A percentile compares a stretch with the other conserved stretches of the same genome.
These are phyloP conservation scores for Elaphomyces granulatus DNA, from an alignment of 495 filamentous ascomycete genomes.

Conservation along the genomic window DNA sequence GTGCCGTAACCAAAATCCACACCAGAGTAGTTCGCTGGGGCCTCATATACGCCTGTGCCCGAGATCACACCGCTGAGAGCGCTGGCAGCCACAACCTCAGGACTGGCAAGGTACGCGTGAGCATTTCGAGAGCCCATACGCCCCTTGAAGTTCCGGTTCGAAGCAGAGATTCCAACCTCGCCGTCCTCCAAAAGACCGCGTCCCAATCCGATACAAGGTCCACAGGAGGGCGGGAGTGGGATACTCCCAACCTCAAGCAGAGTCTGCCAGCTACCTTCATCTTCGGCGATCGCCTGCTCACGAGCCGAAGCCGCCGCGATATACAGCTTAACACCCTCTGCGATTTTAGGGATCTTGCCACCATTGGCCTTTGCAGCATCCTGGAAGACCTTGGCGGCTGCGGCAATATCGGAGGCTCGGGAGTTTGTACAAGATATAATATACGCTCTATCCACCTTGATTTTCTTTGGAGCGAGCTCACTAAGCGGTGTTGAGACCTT, in stretches of 20 bases:
- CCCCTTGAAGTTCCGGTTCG: constrained; percentile 88
- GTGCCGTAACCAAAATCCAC: constrained; percentile 59
- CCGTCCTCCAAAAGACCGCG: constrained; percentile 68
- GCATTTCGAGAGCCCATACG: constrained; percentile 75
- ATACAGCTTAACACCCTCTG: constrained; percentile 69
- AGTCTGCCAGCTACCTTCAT: constrained; percentile 72
- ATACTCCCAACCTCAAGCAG: constrained; percentile 67
- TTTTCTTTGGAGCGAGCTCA: constrained; percentile 53
- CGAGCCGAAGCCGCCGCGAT: constrained; percentile 67
- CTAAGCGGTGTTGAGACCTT: constrained; percentile 63
- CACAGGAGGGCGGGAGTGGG: constrained; percentile 64
- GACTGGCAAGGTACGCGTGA: constrained; percentile 76
- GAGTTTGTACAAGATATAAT: constrained; percentile 86
- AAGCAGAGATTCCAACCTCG: constrained; percentile 73
- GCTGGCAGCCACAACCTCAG: constrained; percentile 82
- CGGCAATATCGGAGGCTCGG: constrained; percentile 63
- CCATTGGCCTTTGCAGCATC: constrained; percentile 46
- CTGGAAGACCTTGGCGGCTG: constrained; percentile 74
- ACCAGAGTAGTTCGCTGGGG: constrained; percentile 47
- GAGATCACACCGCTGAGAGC: constrained; percentile 63
- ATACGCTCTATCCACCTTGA: constrained; percentile 73
- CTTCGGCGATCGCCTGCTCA: constrained; percentile 64
- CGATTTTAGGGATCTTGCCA: constrained; percentile 52
- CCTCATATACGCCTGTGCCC: constrained; percentile 67
- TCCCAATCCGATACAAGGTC: constrained; percentile 77